Base-by-base conservation (phyloP, 202 grass and related monocot genomes). In the Schoenoplectus tabernaemontani region DNA sequence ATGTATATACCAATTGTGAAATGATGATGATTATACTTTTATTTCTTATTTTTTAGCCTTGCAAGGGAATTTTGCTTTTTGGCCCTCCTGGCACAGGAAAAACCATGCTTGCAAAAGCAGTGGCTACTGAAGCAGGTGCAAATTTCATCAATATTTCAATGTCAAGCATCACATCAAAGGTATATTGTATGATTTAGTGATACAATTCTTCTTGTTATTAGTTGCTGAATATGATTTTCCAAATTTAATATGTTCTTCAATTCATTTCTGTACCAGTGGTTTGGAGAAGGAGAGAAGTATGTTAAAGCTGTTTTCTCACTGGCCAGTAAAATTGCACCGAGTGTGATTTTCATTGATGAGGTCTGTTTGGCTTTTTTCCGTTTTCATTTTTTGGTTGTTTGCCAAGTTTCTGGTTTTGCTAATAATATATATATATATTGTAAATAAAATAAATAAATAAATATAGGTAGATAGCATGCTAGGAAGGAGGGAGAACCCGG, bases 131-230 rank as follows among this genome's bases (percentile, higher is more conserved):
- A 86, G 96, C 96, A 57, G 96, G 96, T 23, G 96, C 96, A 58
- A 99, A 99, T 82, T 99, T 99, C 81, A 99, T 99, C 76, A 99
- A 99, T 64, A 99, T 99, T 83, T 99, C 96, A 58, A 99, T 99
- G 96, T 93, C 96, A 78, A 99, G 96, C 85, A 99, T 99, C 78
- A 91, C 92, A 57, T 99, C 96, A 10, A 99, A 99, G 92, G 96
- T 99, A 93, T 77, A 59, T 37, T 82, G 47, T 79, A 60, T 65
- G 84, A 22, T 54, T 62, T 57, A 53, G 16, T 62, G 34, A 34
- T 68, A 36, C 72, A 88, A 79, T 26, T 85, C 3, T 2, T 80
- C 33, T 51, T 48, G 33, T 46, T 72, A 53, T 81, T n/a, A 58
- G 39, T 17, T 82, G 69, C 20, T 9, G 28, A 57, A 23, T 76